Evolutionary conservation across 805 yeast species (phyloP).

Genomic region (Lipomyces chichibuensis): DNA sequence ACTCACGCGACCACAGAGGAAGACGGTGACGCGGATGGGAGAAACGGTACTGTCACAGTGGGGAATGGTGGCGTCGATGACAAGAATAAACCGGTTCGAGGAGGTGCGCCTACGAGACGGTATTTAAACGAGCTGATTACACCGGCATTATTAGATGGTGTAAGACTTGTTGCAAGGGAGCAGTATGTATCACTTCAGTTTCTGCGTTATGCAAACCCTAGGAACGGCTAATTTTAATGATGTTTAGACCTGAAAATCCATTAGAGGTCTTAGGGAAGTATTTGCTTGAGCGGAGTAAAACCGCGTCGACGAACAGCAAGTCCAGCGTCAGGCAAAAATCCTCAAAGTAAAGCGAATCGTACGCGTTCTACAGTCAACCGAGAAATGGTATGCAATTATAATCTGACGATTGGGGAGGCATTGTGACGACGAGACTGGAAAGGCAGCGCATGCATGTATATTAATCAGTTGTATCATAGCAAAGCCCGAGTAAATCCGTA

Average conservation of each 20-base stretch:
- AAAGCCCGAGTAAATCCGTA: neutral
- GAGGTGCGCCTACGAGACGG: slow-evolving; percentile 72
- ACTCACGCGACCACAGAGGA: neutral
- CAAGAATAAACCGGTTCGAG: slow-evolving; percentile 41
- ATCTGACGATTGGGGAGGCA: neutral
- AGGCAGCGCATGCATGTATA: neutral
- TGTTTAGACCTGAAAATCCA: slow-evolving; percentile 38
- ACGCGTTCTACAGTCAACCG: neutral
- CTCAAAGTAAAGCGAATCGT: neutral
- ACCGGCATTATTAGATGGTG: slow-evolving; percentile 64
- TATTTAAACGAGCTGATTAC: slow-evolving; percentile 70
- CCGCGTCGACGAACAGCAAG: neutral
- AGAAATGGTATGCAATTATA: neutral
- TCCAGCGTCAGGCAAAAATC: neutral
- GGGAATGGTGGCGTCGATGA: neutral
- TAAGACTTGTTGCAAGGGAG: slow-evolving; percentile 55
- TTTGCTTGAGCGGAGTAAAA: slow-evolving; percentile 31
- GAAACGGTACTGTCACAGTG: neutral
- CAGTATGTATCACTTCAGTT: slow-evolving; percentile 38
- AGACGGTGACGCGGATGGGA: neutral
- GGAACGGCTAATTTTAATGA: neutral
- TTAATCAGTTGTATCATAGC: neutral
- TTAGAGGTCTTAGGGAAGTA: slow-evolving; percentile 34
- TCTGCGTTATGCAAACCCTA: neutral
- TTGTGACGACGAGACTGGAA: neutral